A percentile compares a stretch with the other conserved stretches of the same genome.
These are phyloP conservation scores for Cladophialophora bantiana DNA, from an alignment of 2,329 filamentous ascomycete genomes.

Conservation along the genomic window DNA sequence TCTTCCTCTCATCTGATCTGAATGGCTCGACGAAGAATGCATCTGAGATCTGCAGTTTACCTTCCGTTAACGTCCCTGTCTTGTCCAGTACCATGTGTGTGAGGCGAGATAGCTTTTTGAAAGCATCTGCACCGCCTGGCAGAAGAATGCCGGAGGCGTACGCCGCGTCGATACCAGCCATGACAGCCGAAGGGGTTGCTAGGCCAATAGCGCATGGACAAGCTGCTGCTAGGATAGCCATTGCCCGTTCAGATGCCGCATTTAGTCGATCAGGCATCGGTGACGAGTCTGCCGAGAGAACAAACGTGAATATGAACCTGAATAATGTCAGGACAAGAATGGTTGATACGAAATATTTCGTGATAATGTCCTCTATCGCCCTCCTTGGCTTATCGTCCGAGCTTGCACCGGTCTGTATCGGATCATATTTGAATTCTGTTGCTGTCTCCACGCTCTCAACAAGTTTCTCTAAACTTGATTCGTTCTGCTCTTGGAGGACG, in stretches of 20 bases:
- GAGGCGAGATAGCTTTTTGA: slow-evolving; percentile 67
- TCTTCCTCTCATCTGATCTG: slow-evolving; percentile 13
- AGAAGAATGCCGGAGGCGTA: slow-evolving; percentile 24
- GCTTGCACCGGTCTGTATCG: background rate
- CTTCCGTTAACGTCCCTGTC: slow-evolving; percentile 75
- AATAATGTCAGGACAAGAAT: slow-evolving; percentile 27
- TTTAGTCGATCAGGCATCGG: slow-evolving; percentile 25
- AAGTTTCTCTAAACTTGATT: slow-evolving; percentile 28
- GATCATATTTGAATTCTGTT: slow-evolving; percentile 24
- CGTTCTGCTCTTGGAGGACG: slow-evolving; percentile 22
- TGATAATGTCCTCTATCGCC: slow-evolving; percentile 14
- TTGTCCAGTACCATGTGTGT: slow-evolving; percentile 80
- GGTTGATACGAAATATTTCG: slow-evolving; percentile 25
- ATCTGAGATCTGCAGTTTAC: slow-evolving; percentile 49
- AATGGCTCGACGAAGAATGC: slow-evolving; percentile 17
- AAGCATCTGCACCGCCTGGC: slow-evolving; percentile 55
- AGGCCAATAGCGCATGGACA: slow-evolving; percentile 80
- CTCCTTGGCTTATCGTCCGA: background rate
- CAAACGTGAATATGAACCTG: slow-evolving; percentile 13
- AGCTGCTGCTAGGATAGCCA: slow-evolving; percentile 75
- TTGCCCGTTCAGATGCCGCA: slow-evolving; percentile 49
- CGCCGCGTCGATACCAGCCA: slow-evolving; percentile 71
- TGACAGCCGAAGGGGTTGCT: slow-evolving; percentile 79
- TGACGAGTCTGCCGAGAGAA: background rate
- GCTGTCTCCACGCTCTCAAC: slow-evolving; percentile 26